Base-by-base conservation (phyloP, 2,329 filamentous ascomycete species). In the Drechslerella dactyloides region DNA sequence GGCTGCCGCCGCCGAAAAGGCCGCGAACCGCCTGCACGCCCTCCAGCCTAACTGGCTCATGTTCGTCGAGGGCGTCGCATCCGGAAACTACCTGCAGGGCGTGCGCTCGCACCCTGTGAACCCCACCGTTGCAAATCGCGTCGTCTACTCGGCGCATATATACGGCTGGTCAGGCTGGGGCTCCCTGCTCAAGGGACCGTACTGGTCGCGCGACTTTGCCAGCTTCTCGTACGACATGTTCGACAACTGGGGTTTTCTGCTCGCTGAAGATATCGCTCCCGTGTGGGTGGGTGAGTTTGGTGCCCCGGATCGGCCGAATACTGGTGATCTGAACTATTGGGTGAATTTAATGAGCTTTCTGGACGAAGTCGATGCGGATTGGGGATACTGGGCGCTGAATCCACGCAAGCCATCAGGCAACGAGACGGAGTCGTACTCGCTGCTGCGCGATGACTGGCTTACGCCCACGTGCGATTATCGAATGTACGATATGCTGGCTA, bases 151-250 rank as follows among this genome's bases (percentile, higher is more conserved):
- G 69, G 84, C 86, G 1, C 87, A 90, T 78, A 86, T 89, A 21
- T 89, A 90, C 77, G 81, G 82, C 33, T 90, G 87, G 87, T 89
- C 86, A 15, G 87, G 88, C 62, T 90, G 87, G 88, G 86, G 87
- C 40, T 85, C 83, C 74, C 77, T 82, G 72, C 33, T 70, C 13
- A 84, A 82, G 30, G 85, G 86, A 1, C 83, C 86, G 2, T 90
- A 87, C 77, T 81, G 84, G 7, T 84, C 84, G 78, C 84, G 87
- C 4, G 80, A 80, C 30, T 90, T 89, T 77, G 80, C 81, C 10
- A 86, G 85, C n/a, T 89, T 90, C 76, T 84, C 82, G 24, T 78
- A 81, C 60, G 82, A 86, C 57, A 89, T 89, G 87, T 81, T 83
- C 24, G 78, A 82, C 73, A 88, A 88, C 78, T 90, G 88, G 87